A percentile compares a stretch with the other conserved stretches of the same genome.
Conservation (phyloP, 2,329 filamentous ascomycete species). For the Ciborinia camelliae region DNA sequence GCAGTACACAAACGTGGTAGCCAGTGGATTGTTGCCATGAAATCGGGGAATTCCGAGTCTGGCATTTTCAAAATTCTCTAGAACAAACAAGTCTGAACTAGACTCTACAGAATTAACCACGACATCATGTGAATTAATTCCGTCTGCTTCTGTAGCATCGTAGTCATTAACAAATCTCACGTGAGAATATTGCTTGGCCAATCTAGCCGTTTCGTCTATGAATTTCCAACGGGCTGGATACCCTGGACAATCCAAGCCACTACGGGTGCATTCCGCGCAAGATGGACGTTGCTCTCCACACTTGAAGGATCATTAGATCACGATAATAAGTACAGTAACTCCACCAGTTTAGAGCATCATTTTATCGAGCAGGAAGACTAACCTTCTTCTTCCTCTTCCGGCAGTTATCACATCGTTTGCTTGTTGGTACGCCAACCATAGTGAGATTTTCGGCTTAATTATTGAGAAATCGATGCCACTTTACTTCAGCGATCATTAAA, state of each 20-base stretch:
- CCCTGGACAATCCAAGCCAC: slow-evolving; percentile 23
- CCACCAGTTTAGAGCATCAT: neutral
- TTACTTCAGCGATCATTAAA: neutral
- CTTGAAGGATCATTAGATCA: slow-evolving; percentile 12
- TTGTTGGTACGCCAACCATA: slow-evolving; percentile 25
- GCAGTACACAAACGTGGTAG: slow-evolving; percentile 19
- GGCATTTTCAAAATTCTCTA: neutral
- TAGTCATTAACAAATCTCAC: slow-evolving; percentile 20
- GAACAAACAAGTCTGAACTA: neutral
- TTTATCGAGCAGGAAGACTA: neutral
- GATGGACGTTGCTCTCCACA: slow-evolving; percentile 26
- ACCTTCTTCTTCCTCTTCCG: slow-evolving; percentile 27
- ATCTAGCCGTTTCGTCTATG: slow-evolving; percentile 23
- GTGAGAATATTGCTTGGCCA: slow-evolving; percentile 16
- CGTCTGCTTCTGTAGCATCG: neutral
- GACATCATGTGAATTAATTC: neutral
- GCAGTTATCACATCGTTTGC: slow-evolving; percentile 24
- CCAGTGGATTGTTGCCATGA: slow-evolving; percentile 16
- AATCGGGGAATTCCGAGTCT: slow-evolving; percentile 13
- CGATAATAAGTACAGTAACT: neutral
- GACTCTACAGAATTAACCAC: neutral
- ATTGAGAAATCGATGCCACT: neutral
- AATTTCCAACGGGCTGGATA: slow-evolving; percentile 24
- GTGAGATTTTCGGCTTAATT: neutral
- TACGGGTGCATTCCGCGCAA: slow-evolving; percentile 24